Evolutionary conservation across 495 filamentous ascomycete genomes (phyloP), one percentile per base, ranked within the genome.

Genomic region (Aspergillus nidulans): DNA sequence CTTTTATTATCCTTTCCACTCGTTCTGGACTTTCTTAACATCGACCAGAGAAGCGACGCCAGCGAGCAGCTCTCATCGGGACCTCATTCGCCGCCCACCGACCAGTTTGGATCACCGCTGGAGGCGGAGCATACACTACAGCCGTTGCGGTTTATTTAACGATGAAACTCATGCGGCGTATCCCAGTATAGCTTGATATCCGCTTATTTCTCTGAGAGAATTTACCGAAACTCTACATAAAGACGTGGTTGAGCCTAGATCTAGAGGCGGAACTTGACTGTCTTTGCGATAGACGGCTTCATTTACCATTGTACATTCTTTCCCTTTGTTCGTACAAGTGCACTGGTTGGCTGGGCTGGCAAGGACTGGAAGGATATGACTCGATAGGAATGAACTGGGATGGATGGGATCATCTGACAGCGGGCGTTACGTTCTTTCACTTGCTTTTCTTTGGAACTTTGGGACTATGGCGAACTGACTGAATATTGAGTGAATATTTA

Each of bases 71-170:
- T 40, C 15, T 75, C 49, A 58, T 77, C 0, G 62, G 61, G 38
- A 73, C 69, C 23, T 77, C 74, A 6, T 57, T 77, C 18, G 65
- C 49, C 30, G 62, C 67, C 25, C 74, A 77, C 44, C 64, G 67
- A 49, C 74, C 74, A 1, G 73, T 77, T 45, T 77, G 74, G 74
- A 32, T 73, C 16, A 64, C 72, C 4, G 74, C 69, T 7, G 65
- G 49, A 1, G 72, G 68, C 15, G 74, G 64, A 32, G 60, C 65
- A 7, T 77, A 77, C 55, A 77, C 74, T 18, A 71, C 65, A 5
- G 56, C 64, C 53, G 68, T 61, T 0, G 74, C 72, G 2, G 69
- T 71, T 18, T 72, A 69, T 49, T 62, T 77, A 16, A 72, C 74
- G 0, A 67, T 75, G 59, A 65, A 60, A 25, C 71, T 70, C 40